Evolutionary conservation across 2,329 filamentous ascomycete genomes (phyloP).

Genomic region (Diplodia corticola): DNA sequence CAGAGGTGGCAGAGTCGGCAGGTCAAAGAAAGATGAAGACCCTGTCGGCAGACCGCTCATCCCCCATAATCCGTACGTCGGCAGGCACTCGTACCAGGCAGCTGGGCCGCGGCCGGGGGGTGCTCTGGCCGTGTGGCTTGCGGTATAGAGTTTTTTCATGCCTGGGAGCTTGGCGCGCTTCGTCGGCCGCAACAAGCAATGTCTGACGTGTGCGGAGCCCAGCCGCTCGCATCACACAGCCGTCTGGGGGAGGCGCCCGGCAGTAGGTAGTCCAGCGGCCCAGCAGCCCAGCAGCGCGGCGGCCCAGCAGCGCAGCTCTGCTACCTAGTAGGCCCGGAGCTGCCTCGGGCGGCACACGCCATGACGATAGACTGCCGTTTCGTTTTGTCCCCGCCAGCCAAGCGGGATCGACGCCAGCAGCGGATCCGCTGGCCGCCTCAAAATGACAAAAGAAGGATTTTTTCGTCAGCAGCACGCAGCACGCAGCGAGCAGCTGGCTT

Average conservation of each 20-base stretch:
- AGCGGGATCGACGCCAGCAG: slow-evolving; percentile 12
- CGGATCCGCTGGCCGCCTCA: slow-evolving; percentile 6
- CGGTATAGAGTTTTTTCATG: slow-evolving; percentile 17
- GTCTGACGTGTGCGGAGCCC: background rate
- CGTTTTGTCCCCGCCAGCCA: slow-evolving; percentile 1
- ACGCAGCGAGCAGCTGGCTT: slow-evolving; percentile 67
- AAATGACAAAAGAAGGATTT: background rate
- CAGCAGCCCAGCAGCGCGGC: no score
- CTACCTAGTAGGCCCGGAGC: background rate
- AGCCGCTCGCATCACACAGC: background rate
- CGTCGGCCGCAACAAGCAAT: background rate
- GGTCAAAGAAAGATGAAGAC: slow-evolving; percentile 2
- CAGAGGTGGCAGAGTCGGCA: background rate
- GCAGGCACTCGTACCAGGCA: slow-evolving; percentile 5
- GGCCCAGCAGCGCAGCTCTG: no score
- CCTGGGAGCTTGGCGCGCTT: background rate
- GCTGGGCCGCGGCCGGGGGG: slow-evolving; percentile 6
- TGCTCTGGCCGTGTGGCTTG: slow-evolving; percentile 13
- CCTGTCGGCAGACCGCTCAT: slow-evolving; percentile 14
- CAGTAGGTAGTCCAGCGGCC: no score
- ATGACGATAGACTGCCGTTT: slow-evolving; percentile 11
- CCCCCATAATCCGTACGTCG: slow-evolving; percentile 17
- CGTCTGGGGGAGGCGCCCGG: background rate
- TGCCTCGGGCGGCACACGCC: background rate
- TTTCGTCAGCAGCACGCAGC: background rate